phyloP scores from a whole-genome alignment of 1,139 yeast genomes.

The Geotrichum phurueaensis region DNA sequence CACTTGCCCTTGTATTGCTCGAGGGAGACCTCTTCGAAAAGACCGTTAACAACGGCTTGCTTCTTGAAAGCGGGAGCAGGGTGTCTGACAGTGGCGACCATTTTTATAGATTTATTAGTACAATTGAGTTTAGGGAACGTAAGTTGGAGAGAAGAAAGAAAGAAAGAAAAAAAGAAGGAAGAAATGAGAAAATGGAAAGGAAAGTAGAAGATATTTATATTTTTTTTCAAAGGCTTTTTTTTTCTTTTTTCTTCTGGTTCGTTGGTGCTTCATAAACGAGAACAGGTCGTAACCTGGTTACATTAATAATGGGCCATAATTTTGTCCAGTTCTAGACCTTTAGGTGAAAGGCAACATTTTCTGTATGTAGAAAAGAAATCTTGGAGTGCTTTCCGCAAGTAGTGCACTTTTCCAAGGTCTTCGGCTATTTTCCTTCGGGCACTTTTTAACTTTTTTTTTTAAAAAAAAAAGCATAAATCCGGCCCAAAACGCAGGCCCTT shows the following conservation, averaged over 20 bases:
- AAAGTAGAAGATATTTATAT: slow-evolving; percentile 7
- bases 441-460: not conserved
- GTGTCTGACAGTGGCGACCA: slow-evolving; percentile 86
- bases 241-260: not conserved
- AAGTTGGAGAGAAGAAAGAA: not conserved
- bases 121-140: not conserved
- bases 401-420: not conserved
- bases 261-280: not conserved
- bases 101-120: slow-evolving; percentile 33
- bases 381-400: not conserved
- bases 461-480: not conserved
- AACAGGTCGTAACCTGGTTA: not conserved
- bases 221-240: not conserved
- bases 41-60: slow-evolving; percentile 95
- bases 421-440: not conserved
- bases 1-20: slow-evolving; percentile 97
- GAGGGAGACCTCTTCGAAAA: slow-evolving; percentile 86
- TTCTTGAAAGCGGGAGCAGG: slow-evolving; percentile 95
- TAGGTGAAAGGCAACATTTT: not conserved
- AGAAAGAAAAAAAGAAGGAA: not conserved
- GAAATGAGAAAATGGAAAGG: not conserved
- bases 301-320: not conserved
- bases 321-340: not conserved
- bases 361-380: not conserved
- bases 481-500: not conserved